Conservation (phyloP, 2,329 filamentous ascomycete genomes). For the Iodosphaeria phyllophila region DNA sequence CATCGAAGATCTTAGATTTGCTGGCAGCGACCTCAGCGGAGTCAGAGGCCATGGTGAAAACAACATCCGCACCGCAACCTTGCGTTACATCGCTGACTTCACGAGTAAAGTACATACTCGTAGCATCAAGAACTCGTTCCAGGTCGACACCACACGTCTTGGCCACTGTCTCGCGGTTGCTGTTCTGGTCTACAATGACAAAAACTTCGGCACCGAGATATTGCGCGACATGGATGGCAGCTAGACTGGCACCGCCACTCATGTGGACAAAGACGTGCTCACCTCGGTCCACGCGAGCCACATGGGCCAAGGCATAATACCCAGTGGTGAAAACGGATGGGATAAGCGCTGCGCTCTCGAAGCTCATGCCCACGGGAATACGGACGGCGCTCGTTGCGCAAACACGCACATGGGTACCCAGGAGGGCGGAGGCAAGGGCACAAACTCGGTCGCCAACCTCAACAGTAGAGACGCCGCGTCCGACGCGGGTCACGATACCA, state of each 20-base stretch:
- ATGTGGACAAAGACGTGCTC: constrained; percentile 3
- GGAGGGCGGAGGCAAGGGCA: constrained; percentile 19
- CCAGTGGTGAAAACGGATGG: constrained; percentile 3
- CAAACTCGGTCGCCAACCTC: constrained; percentile 12
- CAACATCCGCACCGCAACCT: constrained; percentile 2
- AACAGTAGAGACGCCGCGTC: constrained; percentile 9
- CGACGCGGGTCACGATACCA: background rate
- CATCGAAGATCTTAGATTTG: constrained; percentile 13
- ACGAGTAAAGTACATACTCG: constrained; percentile 1
- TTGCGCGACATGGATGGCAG: constrained; percentile 2
- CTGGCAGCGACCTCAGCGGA: constrained; percentile 9
- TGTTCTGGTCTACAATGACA: constrained; percentile 2
- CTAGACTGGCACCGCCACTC: constrained; percentile 3
- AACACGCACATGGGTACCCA: constrained; percentile 10
- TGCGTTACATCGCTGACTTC: constrained; percentile 1
- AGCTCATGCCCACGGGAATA: constrained; percentile 10
- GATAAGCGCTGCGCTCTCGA: constrained; percentile 2
- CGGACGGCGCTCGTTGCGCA: constrained; percentile 11
- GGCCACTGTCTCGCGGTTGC: constrained; percentile 1
- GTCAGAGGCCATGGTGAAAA: constrained; percentile 1
- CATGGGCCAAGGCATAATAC: constrained; percentile 2
- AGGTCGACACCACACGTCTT: constrained; percentile 1
- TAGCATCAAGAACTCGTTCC: constrained; percentile 2
- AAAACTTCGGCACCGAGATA: constrained; percentile 3
- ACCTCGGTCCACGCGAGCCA: constrained; percentile 1